Evolutionary conservation across 2,329 filamentous ascomycete species (phyloP).

Genomic region (Aspergillus nomiae): DNA sequence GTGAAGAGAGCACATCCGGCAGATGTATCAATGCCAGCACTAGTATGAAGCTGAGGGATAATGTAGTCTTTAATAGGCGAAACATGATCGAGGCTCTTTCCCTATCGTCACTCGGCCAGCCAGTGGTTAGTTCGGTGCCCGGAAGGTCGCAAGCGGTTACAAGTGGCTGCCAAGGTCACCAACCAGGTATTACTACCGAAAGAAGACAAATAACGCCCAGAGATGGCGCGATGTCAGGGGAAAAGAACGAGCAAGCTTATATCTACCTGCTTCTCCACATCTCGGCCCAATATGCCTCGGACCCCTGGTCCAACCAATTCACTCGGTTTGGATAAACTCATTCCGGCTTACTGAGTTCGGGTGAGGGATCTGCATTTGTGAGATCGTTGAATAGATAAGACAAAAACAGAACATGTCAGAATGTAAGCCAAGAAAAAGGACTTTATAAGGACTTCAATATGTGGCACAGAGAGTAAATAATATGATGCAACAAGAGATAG

Average conservation of each 20-base stretch:
- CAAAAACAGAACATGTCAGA: not conserved
- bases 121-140: not conserved
- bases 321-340: not conserved
- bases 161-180: conserved; percentile 19
- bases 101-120: conserved; percentile 3
- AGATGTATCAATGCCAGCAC: conserved; percentile 25
- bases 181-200: conserved; percentile 1
- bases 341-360: not conserved
- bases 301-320: not conserved
- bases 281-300: conserved; percentile 8
- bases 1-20: conserved; percentile 24
- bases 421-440: not conserved
- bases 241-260: conserved; percentile 2
- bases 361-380: not conserved
- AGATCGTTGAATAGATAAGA: too few relatives aligned
- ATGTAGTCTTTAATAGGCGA: conserved; percentile 17
- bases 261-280: conserved; percentile 37
- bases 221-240: conserved; percentile 1
- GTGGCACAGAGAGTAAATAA: not conserved
- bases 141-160: conserved; percentile 2
- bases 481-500: not conserved
- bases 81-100: conserved; percentile 18
- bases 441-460: not conserved
- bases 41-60: conserved; percentile 22
- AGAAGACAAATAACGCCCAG: conserved; percentile 1